Percentiles rank a stretch among this genome's conserved stretches.
These are phyloP conservation scores for Solanum hybrid DNA, from an alignment of 305 asterid genomes.

Conservation along the genomic window DNA sequence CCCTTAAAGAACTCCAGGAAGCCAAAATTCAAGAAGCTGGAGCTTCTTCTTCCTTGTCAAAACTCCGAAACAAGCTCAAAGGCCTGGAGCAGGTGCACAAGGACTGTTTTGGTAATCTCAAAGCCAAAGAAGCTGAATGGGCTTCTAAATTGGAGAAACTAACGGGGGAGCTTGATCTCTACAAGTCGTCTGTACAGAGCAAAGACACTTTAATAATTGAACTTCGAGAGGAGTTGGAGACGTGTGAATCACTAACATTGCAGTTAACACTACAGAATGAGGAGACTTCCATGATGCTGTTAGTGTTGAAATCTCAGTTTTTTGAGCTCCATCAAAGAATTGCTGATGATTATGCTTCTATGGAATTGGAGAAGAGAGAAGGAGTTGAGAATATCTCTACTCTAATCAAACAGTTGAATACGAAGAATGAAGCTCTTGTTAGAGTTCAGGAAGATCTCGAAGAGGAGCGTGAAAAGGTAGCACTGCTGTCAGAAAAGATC, in stretches of 20 bases:
- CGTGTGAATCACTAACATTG: conserved; percentile 24
- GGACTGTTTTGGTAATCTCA: conserved; percentile 21
- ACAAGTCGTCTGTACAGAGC: conserved; percentile 12
- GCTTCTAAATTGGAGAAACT: conserved; percentile 11
- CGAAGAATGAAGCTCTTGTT: conserved; percentile 30
- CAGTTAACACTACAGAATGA: conserved; percentile 27
- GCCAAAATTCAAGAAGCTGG: conserved; percentile 60
- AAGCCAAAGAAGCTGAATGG: conserved; percentile 29
- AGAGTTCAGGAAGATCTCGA: conserved; percentile 48
- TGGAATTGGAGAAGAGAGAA: conserved; percentile 19
- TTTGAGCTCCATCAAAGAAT: conserved; percentile 30
- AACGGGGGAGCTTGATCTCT: conserved; percentile 13
- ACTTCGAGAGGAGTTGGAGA: conserved; percentile 42
- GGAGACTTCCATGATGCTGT: conserved; percentile 33
- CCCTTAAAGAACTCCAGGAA: conserved; percentile 68
- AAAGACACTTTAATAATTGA: conserved; percentile 29
- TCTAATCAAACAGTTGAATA: conserved; percentile 36
- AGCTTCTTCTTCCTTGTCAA: conserved; percentile 49
- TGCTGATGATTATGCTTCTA: conserved; percentile 16
- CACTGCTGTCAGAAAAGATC: conserved; percentile 28
- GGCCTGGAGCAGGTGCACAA: conserved; percentile 53
- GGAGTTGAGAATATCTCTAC: conserved; percentile 14
- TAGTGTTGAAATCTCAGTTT: conserved; percentile 47
- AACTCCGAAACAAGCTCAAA: conserved; percentile 61
- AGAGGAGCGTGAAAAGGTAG: conserved; percentile 44